Percentiles rank a stretch among this genome's conserved stretches.
Conservation (phyloP, 805 yeast genomes). For the Lipomyces oligophaga region DNA sequence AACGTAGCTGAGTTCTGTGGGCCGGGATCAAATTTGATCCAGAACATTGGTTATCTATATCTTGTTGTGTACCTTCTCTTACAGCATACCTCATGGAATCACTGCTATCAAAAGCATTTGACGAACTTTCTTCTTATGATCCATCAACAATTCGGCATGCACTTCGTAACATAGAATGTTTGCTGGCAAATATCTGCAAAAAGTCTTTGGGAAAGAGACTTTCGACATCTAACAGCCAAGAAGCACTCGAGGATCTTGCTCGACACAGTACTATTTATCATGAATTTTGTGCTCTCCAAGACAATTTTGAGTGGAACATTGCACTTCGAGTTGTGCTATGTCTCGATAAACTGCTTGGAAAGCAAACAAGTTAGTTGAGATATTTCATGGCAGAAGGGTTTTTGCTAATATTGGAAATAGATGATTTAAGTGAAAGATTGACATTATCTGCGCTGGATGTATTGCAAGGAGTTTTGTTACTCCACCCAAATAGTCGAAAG, state of each 20-base stretch:
- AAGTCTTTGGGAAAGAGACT: no score
- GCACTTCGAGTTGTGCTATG: slow-evolving; percentile 30
- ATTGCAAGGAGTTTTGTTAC: slow-evolving; percentile 56
- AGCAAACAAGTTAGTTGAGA: slow-evolving; percentile 10
- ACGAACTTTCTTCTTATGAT: slow-evolving; percentile 27
- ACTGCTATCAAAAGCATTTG: slow-evolving; percentile 25
- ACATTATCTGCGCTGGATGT: slow-evolving; percentile 38
- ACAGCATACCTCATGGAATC: no score
- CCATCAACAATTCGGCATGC: slow-evolving; percentile 27
- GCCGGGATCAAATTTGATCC: no score
- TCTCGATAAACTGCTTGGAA: slow-evolving; percentile 23
- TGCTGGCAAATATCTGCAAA: slow-evolving; percentile 27
- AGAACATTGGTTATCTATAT: no score
- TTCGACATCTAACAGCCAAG: neutral
- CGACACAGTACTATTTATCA: slow-evolving; percentile 26
- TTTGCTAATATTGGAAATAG: neutral
- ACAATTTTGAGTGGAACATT: slow-evolving; percentile 49
- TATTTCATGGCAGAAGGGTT: neutral
- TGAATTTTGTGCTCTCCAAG: slow-evolving; percentile 48
- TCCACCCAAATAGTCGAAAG: slow-evolving; percentile 55
- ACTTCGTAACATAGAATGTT: slow-evolving; percentile 28
- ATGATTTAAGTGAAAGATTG: slow-evolving; percentile 17
- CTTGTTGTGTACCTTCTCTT: no score
- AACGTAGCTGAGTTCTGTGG: no score
- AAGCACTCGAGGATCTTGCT: neutral